Evolutionary conservation across 352 stramenopile genomes (phyloP).

Genomic region (Lagenidium giganteum): DNA sequence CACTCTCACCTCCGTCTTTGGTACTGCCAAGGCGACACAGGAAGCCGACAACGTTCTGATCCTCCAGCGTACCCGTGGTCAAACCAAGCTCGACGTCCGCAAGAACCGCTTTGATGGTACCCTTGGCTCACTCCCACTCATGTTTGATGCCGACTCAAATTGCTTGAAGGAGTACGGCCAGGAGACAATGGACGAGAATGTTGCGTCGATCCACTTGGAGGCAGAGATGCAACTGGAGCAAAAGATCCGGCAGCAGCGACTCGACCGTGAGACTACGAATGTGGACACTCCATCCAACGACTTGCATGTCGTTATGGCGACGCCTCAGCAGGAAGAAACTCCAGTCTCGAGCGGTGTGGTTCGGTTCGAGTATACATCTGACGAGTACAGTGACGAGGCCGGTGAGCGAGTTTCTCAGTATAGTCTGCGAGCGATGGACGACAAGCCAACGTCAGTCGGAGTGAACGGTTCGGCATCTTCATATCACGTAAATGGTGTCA

Average conservation of each 20-base stretch:
- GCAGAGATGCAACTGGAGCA: conserved; percentile 76
- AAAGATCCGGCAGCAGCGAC: conserved; percentile 33
- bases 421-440: conserved; percentile 4
- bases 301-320: too few relatives aligned
- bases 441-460: not conserved
- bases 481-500: conserved; percentile 14
- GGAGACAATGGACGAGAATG: conserved; percentile 59
- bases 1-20: conserved; percentile 96
- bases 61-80: conserved; percentile 86
- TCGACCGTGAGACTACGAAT: conserved; percentile 12
- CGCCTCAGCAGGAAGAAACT: too few relatives aligned
- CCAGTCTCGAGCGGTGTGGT: not conserved
- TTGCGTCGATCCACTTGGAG: conserved; percentile 69
- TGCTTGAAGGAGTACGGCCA: conserved; percentile 63
- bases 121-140: conserved; percentile 83
- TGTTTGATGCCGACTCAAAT: conserved; percentile 72
- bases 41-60: conserved; percentile 99
- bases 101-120: conserved; percentile 95
- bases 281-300: too few relatives aligned
- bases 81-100: conserved; percentile 95
- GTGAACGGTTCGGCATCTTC: conserved; percentile 1
- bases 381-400: not conserved
- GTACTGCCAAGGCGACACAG: conserved; percentile 98
- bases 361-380: not conserved
- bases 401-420: conserved; percentile 4